Percentiles rank a stretch among this genome's conserved stretches.
Conservation (phyloP, 129 eudicot genomes). For the Centrapalus pauciflorus region DNA sequence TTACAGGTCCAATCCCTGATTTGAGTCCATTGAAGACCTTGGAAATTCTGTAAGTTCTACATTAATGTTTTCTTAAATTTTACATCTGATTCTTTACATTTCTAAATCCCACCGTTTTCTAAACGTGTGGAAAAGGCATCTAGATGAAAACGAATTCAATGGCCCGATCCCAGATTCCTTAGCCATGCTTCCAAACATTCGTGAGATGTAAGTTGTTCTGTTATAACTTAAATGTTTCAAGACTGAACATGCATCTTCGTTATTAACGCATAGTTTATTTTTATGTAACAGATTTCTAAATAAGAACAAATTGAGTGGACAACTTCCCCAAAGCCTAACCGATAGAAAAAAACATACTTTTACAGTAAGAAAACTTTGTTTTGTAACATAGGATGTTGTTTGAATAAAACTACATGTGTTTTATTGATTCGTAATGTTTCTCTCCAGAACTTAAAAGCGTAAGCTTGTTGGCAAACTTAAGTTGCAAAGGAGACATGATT, state of each 20-base stretch:
- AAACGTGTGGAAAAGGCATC: slow-evolving; percentile 41
- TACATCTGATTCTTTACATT: not conserved
- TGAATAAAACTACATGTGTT: not conserved
- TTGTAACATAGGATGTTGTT: not conserved
- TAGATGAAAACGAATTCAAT: slow-evolving; percentile 65
- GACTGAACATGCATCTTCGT: not conserved
- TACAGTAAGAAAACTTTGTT: slow-evolving; percentile 32
- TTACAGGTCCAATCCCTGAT: slow-evolving; percentile 67
- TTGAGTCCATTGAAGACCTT: slow-evolving; percentile 43
- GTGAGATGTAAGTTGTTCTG: slow-evolving; percentile 45
- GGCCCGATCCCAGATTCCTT: slow-evolving; percentile 63
- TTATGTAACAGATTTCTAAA: slow-evolving; percentile 47
- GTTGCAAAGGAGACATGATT: not conserved
- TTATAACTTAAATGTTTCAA: not conserved
- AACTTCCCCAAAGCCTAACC: slow-evolving; percentile 39
- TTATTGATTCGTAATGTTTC: not conserved
- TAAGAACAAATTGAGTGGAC: slow-evolving; percentile 42
- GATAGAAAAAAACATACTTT: slow-evolving; percentile 25
- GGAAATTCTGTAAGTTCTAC: slow-evolving; percentile 58
- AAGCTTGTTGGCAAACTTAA: not conserved
- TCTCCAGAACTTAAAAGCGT: slow-evolving; percentile 11
- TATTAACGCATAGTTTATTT: not conserved
- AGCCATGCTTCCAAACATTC: slow-evolving; percentile 51
- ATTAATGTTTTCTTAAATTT: not conserved
- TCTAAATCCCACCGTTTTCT: not conserved